phyloP scores from a whole-genome alignment of 495 filamentous ascomycete genomes.

The Penicillium steckii region DNA sequence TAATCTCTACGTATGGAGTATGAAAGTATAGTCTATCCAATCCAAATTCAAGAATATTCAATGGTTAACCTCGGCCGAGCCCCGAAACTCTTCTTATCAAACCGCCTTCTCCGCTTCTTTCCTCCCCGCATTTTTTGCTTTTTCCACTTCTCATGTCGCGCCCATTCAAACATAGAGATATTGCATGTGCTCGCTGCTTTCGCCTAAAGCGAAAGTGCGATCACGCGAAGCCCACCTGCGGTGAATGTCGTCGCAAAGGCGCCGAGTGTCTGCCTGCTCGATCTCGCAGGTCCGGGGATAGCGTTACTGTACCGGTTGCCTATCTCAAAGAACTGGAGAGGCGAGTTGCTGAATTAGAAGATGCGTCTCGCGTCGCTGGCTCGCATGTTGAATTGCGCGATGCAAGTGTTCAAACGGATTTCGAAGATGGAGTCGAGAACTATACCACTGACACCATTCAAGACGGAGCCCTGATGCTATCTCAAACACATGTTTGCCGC shows the following conservation, averaged over 20 bases:
- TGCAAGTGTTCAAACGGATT: constrained; percentile 30
- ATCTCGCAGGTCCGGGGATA: constrained; percentile 28
- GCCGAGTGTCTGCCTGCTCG: constrained; percentile 32
- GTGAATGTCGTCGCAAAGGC: constrained; percentile 33
- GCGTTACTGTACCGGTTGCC: constrained; percentile 30
- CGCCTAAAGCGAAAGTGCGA: constrained; percentile 37
- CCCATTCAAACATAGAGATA: constrained; percentile 26
- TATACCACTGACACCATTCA: not conserved
- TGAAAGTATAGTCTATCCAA: too few relatives aligned
- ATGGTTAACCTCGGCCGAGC: constrained; percentile 8
- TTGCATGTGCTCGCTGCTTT: constrained; percentile 35
- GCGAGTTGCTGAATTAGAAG: constrained; percentile 25
- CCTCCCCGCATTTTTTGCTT: constrained; percentile 19
- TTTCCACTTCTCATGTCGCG: constrained; percentile 24
- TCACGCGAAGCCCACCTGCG: constrained; percentile 32
- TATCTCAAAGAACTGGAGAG: constrained; percentile 31
- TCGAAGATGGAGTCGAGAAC: not conserved
- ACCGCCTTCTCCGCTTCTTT: constrained; percentile 12
- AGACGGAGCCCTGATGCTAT: constrained; percentile 1
- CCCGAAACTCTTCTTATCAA: constrained; percentile 24
- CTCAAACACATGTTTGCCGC: not conserved
- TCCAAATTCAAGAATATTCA: too few relatives aligned
- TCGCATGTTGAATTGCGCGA: constrained; percentile 16
- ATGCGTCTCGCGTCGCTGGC: not conserved
- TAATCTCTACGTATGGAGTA: constrained; percentile 1